Base-by-base conservation (phyloP, 2,329 filamentous ascomycete genomes). In the Aspergillus sp. region DNA sequence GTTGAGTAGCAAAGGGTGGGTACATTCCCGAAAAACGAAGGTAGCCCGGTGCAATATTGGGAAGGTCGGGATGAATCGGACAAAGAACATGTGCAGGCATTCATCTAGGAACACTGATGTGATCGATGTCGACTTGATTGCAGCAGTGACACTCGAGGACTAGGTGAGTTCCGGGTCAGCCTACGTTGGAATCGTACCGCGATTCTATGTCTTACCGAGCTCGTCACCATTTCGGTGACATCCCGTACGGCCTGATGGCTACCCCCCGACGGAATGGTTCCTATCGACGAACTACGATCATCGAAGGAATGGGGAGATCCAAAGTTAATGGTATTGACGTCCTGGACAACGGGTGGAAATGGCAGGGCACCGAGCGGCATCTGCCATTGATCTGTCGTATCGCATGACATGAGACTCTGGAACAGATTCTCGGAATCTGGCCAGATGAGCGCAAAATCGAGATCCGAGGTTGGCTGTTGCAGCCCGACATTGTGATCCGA, bases 11-110 rank as follows among this genome's bases (percentile, higher is more conserved):
- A 77, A 58, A 14, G 74, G 68, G 50, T 76, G 73, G 1, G 71
- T 71, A 56, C 72, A 76, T 53, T 77, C 74, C 41, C 71, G 65
- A 49, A 76, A 76, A 1, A 76, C 66, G 21, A 77, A 77, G 0
- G 74, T 77, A 29, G 73, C 68, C 53, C 71, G 65, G 59, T 77
- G 74, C 14, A 77, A 58, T n/a, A 77, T 64, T 4, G 74, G 75
- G 49, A 77, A 77, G 1, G 73, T 76, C 3, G 75, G 75, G 21
- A 76, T 76, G 52, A 78, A 76, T 14, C 73, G 68, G 13, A 68
- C 67, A 50, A 77, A 78, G 60, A 77, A 78, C 73, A 77, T 76
- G 52, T 78, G 75, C 14, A 78, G 58, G 55, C 74, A 76, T 56
- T 75, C 72, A 49, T 77, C 75, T 6, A 78, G 63, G 34, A 78